Conservation (phyloP, 805 yeast species). For the Sugiyamaella americana region DNA sequence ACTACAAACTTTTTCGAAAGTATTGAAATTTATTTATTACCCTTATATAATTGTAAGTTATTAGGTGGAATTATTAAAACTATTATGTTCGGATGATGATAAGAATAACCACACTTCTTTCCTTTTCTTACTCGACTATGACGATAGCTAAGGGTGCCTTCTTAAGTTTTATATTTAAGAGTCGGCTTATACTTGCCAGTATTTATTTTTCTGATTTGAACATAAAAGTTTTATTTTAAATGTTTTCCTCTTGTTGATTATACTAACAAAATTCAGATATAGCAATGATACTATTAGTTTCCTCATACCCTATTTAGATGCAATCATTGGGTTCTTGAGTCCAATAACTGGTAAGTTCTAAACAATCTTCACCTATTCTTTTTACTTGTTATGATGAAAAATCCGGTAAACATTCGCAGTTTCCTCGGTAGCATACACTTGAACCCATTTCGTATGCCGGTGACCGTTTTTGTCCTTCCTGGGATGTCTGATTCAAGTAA, state of each 20-base stretch:
- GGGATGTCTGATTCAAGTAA: conserved; percentile 35
- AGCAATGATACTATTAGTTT: not conserved
- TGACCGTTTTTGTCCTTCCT: conserved; percentile 39
- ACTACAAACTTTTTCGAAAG: too few species aligned
- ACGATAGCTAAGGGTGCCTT: conserved; percentile 34
- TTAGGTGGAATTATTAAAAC: too few species aligned
- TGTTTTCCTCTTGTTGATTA: not conserved
- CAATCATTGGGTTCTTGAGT: too few species aligned
- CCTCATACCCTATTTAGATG: too few species aligned
- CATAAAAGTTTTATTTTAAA: not conserved
- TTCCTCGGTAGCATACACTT: conserved; percentile 39
- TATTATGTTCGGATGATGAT: conserved; percentile 27
- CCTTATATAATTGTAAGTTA: too few species aligned
- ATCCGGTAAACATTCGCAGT: conserved; percentile 37
- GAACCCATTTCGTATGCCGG: conserved; percentile 36
- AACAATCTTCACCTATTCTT: not conserved
- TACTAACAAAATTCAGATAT: not conserved
- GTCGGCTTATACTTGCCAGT: conserved; percentile 39
- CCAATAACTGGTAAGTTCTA: too few species aligned
- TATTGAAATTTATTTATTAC: too few species aligned
- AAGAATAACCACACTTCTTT: conserved; percentile 34
- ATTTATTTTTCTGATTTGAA: conserved; percentile 26
- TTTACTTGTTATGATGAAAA: conserved; percentile 32
- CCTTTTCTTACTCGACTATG: conserved; percentile 37
- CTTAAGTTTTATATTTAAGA: not conserved